Evolutionary conservation across 768 basidiomycete genomes (phyloP).

Genomic region (Leccinum subgranulosum): DNA sequence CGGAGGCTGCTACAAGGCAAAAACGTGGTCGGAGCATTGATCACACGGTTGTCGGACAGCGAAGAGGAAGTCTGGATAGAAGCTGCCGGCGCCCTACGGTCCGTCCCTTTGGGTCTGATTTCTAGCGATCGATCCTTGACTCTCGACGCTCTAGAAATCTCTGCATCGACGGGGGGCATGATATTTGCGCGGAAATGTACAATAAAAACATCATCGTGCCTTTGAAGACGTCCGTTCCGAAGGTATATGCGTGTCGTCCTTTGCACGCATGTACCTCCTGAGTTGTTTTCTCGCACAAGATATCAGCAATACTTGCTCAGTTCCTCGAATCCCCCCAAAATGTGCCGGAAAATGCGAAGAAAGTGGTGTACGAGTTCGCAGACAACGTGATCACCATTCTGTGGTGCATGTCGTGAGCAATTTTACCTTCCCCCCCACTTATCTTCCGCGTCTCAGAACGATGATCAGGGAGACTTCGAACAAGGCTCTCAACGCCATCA

Average conservation of each 20-base stretch:
- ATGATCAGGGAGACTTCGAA: conserved; percentile 80
- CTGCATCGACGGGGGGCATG: conserved; percentile 92
- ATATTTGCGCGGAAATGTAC: conserved; percentile 95
- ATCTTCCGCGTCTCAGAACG: conserved; percentile 17
- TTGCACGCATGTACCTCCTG: neutral
- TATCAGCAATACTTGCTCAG: conserved; percentile 68
- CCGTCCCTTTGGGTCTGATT: conserved; percentile 18
- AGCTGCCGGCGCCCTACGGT: conserved; percentile 87
- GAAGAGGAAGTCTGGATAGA: conserved; percentile 92
- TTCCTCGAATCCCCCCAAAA: conserved; percentile 58
- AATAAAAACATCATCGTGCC: conserved; percentile 90
- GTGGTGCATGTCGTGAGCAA: conserved; percentile 91
- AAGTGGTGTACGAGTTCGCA: conserved; percentile 80
- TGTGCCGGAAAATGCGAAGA: conserved; percentile 67
- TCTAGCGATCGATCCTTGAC: conserved; percentile 6
- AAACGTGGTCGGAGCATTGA: conserved; percentile 83
- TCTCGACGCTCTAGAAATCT: conserved; percentile 61
- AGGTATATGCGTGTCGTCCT: conserved; percentile 42
- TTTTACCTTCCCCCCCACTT: neutral
- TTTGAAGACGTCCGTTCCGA: conserved; percentile 71
- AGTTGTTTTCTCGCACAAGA: conserved; percentile 40
- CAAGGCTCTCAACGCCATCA: conserved; percentile 78
- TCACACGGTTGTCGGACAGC: conserved; percentile 81
- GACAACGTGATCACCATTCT: conserved; percentile 91
- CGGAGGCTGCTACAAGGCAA: conserved; percentile 85